phyloP scores from a whole-genome alignment of 495 filamentous ascomycete genomes.

The Hyaloscypha finlandica region DNA sequence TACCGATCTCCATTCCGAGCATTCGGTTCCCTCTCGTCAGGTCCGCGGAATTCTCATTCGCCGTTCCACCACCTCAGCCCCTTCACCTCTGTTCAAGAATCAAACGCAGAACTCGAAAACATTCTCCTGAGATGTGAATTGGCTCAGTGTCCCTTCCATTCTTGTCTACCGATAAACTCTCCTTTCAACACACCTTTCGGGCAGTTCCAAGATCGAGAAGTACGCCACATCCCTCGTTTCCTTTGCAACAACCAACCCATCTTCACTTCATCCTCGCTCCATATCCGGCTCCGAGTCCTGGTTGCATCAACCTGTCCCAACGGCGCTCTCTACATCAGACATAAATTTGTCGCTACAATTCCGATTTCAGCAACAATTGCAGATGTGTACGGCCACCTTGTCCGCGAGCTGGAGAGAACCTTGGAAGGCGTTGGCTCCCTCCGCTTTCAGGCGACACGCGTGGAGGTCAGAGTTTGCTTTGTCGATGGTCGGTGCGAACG shows the following conservation, averaged over 20 bases:
- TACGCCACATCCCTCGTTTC: no score
- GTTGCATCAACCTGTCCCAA: background rate
- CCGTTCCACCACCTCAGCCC: background rate
- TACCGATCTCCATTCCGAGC: no score
- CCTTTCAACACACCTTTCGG: no score
- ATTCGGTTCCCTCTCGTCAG: no score
- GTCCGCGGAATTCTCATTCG: background rate
- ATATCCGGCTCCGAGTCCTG: background rate
- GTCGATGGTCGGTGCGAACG: background rate
- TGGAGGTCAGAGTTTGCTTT: background rate
- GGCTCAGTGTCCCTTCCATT: no score
- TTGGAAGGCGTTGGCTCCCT: background rate
- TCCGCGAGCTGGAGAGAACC: background rate
- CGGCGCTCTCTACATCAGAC: background rate
- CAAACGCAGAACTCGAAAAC: background rate
- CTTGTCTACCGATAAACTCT: no score
- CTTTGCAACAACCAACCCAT: no score
- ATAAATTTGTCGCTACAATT: background rate
- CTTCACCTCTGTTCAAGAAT: background rate
- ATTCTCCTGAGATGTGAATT: no score
- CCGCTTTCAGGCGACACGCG: background rate
- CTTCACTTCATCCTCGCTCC: background rate
- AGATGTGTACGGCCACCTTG: background rate
- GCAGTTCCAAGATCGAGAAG: no score
- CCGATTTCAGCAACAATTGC: background rate